Conservation (phyloP, 2,329 filamentous ascomycete genomes). For the Scedosporium dehoogii region DNA sequence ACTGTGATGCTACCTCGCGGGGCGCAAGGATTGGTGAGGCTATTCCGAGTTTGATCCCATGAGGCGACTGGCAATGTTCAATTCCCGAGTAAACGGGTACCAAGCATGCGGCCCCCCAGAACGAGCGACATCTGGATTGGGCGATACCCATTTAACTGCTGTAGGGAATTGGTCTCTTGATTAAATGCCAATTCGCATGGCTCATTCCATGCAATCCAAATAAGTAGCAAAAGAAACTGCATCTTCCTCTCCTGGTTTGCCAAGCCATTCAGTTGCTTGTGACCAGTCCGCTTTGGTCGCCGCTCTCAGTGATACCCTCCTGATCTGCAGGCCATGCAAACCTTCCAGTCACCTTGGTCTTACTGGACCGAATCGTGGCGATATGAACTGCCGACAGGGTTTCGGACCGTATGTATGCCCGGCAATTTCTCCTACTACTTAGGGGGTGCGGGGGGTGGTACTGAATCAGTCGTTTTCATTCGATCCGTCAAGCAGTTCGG, state of each 20-base stretch:
- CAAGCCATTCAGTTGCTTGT: background rate
- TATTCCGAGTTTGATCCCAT: too few species aligned
- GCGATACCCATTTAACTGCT: too few species aligned
- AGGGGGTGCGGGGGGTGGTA: background rate
- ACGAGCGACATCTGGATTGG: too few species aligned
- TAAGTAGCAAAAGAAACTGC: background rate
- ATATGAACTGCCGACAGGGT: background rate
- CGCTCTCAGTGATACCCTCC: background rate
- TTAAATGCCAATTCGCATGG: too few species aligned
- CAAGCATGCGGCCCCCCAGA: too few species aligned
- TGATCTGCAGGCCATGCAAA: background rate
- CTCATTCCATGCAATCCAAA: background rate
- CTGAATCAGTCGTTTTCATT: background rate
- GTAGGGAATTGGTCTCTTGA: too few species aligned
- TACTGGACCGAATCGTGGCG: background rate
- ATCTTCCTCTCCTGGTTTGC: background rate
- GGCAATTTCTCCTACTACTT: background rate
- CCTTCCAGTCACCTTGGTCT: background rate
- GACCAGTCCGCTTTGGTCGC: background rate
- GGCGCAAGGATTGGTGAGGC: too few species aligned
- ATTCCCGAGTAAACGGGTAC: too few species aligned
- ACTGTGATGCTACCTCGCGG: too few species aligned
- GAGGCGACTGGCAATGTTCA: too few species aligned
- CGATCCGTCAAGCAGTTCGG: background rate
- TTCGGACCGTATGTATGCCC: background rate